Conservation (phyloP, 371 early-diverging fungal genomes). For the Fennellomyces sp. region DNA sequence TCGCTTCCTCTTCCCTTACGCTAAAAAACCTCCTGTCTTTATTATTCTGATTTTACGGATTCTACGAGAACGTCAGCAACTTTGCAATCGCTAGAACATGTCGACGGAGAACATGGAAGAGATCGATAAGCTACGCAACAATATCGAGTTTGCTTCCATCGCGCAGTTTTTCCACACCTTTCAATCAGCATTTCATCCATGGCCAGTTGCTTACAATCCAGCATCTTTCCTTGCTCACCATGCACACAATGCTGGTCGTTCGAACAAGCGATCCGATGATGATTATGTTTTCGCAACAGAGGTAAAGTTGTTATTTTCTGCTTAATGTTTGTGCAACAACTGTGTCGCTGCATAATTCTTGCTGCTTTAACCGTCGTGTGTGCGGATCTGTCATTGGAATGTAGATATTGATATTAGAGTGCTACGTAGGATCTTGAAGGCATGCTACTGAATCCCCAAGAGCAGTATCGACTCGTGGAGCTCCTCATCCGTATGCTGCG, state of each 20-base stretch:
- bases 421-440: conserved; percentile 41
- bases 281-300: conserved; percentile 32
- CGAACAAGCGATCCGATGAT: conserved; percentile 16
- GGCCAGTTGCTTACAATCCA: conserved; percentile 27
- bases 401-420: neutral
- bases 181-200: conserved; percentile 45
- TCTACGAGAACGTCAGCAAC: no score
- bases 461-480: conserved; percentile 38
- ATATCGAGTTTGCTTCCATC: conserved; percentile 52
- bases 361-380: neutral
- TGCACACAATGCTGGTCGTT: neutral
- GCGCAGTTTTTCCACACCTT: conserved; percentile 50
- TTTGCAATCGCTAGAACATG: conserved; percentile 3
- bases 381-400: neutral
- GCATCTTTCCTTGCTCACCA: conserved; percentile 10
- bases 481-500: conserved; percentile 45
- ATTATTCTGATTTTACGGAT: no score
- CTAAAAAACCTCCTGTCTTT: no score
- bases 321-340: conserved; percentile 30
- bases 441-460: conserved; percentile 38
- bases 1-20: no score
- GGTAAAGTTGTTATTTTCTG: conserved; percentile 18
- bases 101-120: conserved; percentile 18
- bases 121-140: conserved; percentile 37
- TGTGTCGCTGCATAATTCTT: conserved; percentile 14